Evolutionary conservation across 768 basidiomycete genomes (phyloP).

Genomic region (Sutorius australiensis): DNA sequence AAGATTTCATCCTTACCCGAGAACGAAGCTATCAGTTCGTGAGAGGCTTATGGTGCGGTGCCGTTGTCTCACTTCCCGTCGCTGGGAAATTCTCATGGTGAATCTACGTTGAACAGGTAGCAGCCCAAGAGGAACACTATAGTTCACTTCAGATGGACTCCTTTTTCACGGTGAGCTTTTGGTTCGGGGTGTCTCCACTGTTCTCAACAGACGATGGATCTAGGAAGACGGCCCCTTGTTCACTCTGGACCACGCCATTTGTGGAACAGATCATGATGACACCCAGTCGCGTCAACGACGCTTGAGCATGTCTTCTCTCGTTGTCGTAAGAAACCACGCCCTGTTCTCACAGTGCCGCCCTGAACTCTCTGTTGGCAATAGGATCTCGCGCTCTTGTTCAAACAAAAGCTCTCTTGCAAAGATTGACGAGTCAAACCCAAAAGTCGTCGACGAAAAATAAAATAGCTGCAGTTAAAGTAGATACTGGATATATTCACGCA

Average conservation of each 20-base stretch:
- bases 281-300: conserved; percentile 5
- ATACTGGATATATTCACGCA: neutral
- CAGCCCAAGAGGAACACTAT: neutral
- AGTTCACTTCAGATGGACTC: neutral
- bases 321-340: conserved; percentile 17
- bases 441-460: neutral
- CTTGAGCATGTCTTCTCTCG: conserved; percentile 19
- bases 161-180: neutral
- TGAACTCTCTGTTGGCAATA: conserved; percentile 9
- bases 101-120: conserved; percentile 8
- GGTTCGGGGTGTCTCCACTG: neutral
- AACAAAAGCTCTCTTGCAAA: conserved; percentile 1
- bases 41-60: conserved; percentile 25
- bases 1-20: conserved; percentile 30
- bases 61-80: neutral
- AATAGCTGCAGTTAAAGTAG: neutral
- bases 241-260: conserved; percentile 4
- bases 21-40: conserved; percentile 17
- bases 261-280: neutral
- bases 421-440: neutral
- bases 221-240: conserved; percentile 10
- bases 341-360: neutral
- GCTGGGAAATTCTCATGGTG: conserved; percentile 9
- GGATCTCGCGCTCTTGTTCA: conserved; percentile 23
- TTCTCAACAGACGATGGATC: neutral